Percentiles rank a stretch among this genome's conserved stretches.
Conservation (phyloP, 768 basidiomycete species). For the Tulasnella sp. region DNA sequence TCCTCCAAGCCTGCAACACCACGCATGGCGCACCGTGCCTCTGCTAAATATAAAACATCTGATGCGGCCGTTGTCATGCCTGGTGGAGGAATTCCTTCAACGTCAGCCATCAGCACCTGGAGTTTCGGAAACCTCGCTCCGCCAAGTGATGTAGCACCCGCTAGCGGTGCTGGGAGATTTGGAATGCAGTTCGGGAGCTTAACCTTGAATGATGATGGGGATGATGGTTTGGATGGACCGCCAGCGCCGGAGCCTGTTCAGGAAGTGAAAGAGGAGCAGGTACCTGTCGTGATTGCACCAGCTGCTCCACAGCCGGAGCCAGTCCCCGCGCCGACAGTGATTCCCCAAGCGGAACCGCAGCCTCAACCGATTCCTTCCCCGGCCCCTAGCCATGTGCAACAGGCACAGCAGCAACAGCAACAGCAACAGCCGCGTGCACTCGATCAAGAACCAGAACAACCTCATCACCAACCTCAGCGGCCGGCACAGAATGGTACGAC, state of each 20-base stretch:
- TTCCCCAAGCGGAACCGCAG: neutral
- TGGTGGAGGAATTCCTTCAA: constrained; percentile 4
- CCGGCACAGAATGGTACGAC: neutral
- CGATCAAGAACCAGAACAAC: too few species aligned
- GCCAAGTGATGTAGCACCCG: neutral
- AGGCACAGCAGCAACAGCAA: neutral
- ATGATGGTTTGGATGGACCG: neutral
- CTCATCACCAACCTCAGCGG: constrained; percentile 4
- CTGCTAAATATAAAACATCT: constrained; percentile 51
- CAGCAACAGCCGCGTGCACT: constrained; percentile 1
- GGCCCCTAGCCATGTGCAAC: neutral
- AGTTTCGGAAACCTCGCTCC: constrained; percentile 6
- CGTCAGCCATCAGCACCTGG: constrained; percentile 3
- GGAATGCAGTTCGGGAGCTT: constrained; percentile 88
- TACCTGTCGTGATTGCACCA: neutral
- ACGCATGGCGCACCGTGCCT: constrained; percentile 44
- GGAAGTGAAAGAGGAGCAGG: neutral
- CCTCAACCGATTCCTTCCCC: constrained; percentile 1
- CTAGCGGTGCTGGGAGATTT: constrained; percentile 41
- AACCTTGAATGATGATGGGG: constrained; percentile 45
- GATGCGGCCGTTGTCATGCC: constrained; percentile 80
- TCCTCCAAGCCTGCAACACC: constrained; percentile 29
- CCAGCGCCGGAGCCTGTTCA: neutral
- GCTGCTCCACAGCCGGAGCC: too few species aligned
- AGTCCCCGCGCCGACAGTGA: neutral